These are phyloP conservation scores for Echinosophora koreensis DNA, from an alignment of 306 rosid genomes.

Conservation along the genomic window DNA sequence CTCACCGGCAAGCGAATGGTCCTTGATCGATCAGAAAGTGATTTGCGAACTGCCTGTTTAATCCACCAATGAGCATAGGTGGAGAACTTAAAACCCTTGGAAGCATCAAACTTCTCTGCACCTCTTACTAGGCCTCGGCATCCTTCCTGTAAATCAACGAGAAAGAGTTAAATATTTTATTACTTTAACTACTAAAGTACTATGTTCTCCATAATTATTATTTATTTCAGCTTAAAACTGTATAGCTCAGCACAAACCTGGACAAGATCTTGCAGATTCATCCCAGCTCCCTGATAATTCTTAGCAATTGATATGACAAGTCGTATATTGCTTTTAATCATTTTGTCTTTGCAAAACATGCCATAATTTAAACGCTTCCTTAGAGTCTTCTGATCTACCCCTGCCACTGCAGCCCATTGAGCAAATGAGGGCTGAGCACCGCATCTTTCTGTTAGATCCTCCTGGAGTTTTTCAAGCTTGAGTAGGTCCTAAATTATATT, in stretches of 20 bases:
- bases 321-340: slow-evolving; percentile 93
- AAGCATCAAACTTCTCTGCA: slow-evolving; percentile 91
- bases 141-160: slow-evolving; percentile 75
- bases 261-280: slow-evolving; percentile 96
- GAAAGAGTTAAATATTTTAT: slow-evolving; percentile 12
- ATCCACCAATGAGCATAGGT: slow-evolving; percentile 99
- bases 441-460: slow-evolving; percentile 77
- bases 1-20: slow-evolving; percentile 96
- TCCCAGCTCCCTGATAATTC: slow-evolving; percentile 89
- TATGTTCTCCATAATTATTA: slow-evolving; percentile 20
- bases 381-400: slow-evolving; percentile 80
- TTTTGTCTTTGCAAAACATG: slow-evolving; percentile 82
- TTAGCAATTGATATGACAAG: slow-evolving; percentile 97
- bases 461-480: slow-evolving; percentile 85
- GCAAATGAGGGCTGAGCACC: slow-evolving; percentile 78
- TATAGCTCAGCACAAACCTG: slow-evolving; percentile 66
- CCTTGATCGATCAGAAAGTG: slow-evolving; percentile 89
- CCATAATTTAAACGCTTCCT: slow-evolving; percentile 84
- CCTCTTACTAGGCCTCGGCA: slow-evolving; percentile 96
- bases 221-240: slow-evolving; percentile 15
- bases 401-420: slow-evolving; percentile 97
- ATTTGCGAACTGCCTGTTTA: slow-evolving; percentile 88
- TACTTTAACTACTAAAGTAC: slow-evolving; percentile 33
- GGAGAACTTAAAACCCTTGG: slow-evolving; percentile 97
- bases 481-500: slow-evolving; percentile 72